These are phyloP conservation scores for Diaporthe vaccinii DNA, from an alignment of 2,329 filamentous ascomycete genomes.

Conservation along the genomic window DNA sequence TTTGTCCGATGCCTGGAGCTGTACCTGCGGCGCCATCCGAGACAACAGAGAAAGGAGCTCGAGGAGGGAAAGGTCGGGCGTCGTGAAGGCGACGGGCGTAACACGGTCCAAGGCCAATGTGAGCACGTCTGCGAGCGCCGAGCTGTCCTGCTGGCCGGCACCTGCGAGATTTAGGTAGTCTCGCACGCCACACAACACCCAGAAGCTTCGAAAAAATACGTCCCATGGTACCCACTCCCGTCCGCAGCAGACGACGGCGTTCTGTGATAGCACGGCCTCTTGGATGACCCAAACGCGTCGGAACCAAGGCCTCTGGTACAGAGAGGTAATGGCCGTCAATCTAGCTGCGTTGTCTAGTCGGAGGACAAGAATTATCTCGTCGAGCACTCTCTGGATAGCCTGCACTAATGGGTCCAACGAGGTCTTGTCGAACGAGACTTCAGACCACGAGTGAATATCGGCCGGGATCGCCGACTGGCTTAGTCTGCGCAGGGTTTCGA, in stretches of 20 bases:
- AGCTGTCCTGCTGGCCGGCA: background rate
- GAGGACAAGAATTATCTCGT: background rate
- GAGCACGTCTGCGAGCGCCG: background rate
- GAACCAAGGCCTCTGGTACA: conserved; percentile 10
- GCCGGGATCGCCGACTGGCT: background rate
- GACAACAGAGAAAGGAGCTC: conserved; percentile 2
- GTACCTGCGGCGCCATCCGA: background rate
- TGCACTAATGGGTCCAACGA: background rate
- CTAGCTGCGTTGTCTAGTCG: background rate
- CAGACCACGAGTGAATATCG: conserved; percentile 8
- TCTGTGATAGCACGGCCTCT: background rate
- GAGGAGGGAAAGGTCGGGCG: background rate
- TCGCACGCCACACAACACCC: conserved; percentile 10
- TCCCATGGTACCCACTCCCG: background rate
- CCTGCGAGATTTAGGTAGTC: conserved; percentile 13
- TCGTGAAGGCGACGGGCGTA: conserved; percentile 8
- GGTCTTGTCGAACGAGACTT: conserved; percentile 6
- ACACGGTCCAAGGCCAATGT: conserved; percentile 4
- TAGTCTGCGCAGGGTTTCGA: background rate
- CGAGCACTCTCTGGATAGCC: background rate
- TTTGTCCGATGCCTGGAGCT: conserved; percentile 7
- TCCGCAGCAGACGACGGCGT: conserved; percentile 17
- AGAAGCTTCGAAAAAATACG: background rate
- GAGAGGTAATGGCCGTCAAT: background rate
- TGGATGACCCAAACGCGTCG: conserved; percentile 14